A percentile compares a stretch with the other conserved stretches of the same genome.
phyloP scores from a whole-genome alignment of 2,329 filamentous ascomycete species.

The Neurospora crassa region DNA sequence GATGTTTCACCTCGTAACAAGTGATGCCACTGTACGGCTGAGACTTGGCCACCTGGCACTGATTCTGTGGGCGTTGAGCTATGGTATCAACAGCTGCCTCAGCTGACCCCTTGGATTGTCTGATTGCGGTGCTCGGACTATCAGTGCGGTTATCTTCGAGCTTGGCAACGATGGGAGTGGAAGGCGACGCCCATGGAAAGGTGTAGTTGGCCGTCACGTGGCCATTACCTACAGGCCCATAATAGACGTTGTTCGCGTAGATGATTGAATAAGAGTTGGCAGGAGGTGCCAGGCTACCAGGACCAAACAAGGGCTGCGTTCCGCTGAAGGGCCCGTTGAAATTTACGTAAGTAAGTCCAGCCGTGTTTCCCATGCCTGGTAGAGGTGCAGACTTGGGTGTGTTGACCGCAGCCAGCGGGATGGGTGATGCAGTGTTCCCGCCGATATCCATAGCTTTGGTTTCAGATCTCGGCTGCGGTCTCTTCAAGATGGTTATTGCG shows the following conservation, averaged over 20 bases:
- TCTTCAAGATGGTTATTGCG: neutral
- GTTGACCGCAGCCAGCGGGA: neutral
- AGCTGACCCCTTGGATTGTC: neutral
- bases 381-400: neutral
- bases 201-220: neutral
- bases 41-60: slow-evolving; percentile 2
- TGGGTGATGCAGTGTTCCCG: neutral
- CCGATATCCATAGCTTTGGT: neutral
- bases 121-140: neutral
- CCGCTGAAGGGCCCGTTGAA: neutral
- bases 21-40: slow-evolving; percentile 12
- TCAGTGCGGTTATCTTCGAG: neutral
- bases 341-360: neutral
- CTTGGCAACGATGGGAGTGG: neutral
- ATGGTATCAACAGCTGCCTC: neutral
- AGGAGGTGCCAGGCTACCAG: neutral
- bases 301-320: neutral
- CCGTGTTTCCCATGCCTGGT: neutral
- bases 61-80: neutral
- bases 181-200: neutral
- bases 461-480: neutral
- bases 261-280: neutral
- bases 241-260: neutral
- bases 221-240: neutral
- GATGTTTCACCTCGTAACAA: slow-evolving; percentile 13